phyloP scores from a whole-genome alignment of 1,284 basidiomycete genomes.

The Tylopilus sp. region DNA sequence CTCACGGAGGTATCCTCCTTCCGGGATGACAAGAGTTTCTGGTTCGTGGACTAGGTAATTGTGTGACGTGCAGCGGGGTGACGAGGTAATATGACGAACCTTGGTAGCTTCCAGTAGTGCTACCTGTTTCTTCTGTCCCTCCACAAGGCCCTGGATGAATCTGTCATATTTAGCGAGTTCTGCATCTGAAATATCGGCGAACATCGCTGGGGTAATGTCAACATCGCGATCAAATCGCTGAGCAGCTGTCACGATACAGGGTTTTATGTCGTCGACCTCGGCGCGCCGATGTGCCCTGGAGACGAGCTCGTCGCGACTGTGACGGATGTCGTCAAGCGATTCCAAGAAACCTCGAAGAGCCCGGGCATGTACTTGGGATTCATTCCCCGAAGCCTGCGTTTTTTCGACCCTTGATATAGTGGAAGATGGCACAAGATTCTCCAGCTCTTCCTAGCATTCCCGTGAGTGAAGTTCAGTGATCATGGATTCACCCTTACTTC shows the following conservation, averaged over 20 bases:
- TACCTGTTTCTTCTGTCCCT: conserved; percentile 60
- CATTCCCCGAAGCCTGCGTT: conserved; percentile 36
- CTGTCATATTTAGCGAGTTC: conserved; percentile 81
- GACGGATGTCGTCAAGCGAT: conserved; percentile 71
- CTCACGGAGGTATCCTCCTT: conserved; percentile 77
- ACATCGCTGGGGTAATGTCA: conserved; percentile 80
- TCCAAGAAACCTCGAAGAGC: conserved; percentile 78
- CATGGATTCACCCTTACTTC: conserved; percentile 47
- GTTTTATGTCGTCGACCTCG: conserved; percentile 73
- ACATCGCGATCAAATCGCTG: conserved; percentile 59
- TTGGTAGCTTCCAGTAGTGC: conserved; percentile 64
- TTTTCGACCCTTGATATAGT: conserved; percentile 40
- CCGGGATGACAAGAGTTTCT: conserved; percentile 75
- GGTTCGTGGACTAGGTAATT: conserved; percentile 58
- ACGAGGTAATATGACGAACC: conserved; percentile 40
- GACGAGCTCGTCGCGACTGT: conserved; percentile 59
- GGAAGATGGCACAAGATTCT: conserved; percentile 65
- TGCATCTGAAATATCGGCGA: conserved; percentile 77
- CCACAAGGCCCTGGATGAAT: conserved; percentile 62
- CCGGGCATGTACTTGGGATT: conserved; percentile 63
- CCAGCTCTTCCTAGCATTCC: conserved; percentile 57
- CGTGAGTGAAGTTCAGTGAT: conserved; percentile 2
- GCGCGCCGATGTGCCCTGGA: conserved; percentile 63
- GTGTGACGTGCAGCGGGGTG: background rate
- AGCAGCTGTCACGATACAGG: conserved; percentile 67